phyloP scores from a whole-genome alignment of 768 basidiomycete species.

The Lyophyllum atratum region DNA sequence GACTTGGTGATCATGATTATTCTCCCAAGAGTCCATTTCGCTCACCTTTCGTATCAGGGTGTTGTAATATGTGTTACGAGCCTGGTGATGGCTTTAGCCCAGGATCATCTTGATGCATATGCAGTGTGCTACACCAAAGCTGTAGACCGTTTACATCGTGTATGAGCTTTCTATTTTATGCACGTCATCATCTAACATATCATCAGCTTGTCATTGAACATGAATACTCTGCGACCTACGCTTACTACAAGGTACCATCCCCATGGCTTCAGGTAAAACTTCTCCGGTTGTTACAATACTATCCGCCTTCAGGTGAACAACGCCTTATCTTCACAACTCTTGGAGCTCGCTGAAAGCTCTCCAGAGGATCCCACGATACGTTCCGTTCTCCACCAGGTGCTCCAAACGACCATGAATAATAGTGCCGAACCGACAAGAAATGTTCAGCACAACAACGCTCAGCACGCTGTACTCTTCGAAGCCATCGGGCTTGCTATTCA shows the following conservation, averaged over 20 bases:
- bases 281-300: slow-evolving; percentile 90
- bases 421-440: slow-evolving; percentile 90
- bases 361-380: slow-evolving; percentile 84
- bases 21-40: slow-evolving; percentile 7
- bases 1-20: slow-evolving; percentile 62
- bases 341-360: slow-evolving; percentile 2
- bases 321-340: background rate
- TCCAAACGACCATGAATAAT: slow-evolving; percentile 90
- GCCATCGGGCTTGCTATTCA: slow-evolving; percentile 97
- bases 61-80: slow-evolving; percentile 95
- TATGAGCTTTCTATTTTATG: slow-evolving; percentile 3
- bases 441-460: slow-evolving; percentile 98
- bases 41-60: slow-evolving; percentile 53
- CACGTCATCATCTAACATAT: slow-evolving; percentile 1
- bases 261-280: slow-evolving; percentile 99
- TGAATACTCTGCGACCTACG: slow-evolving; percentile 85
- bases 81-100: slow-evolving; percentile 90
- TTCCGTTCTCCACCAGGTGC: slow-evolving; percentile 74
- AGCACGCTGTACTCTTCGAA: slow-evolving; percentile 97
- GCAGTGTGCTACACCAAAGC: slow-evolving; percentile 94
- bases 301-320: slow-evolving; percentile 84
- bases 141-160: slow-evolving; percentile 81
- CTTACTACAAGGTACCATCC: slow-evolving; percentile 97
- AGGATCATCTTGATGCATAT: slow-evolving; percentile 90
- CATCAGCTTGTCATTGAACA: slow-evolving; percentile 85